phyloP scores from a whole-genome alignment of 345 rosid species.

The Bruguiera gymnorhiza region DNA sequence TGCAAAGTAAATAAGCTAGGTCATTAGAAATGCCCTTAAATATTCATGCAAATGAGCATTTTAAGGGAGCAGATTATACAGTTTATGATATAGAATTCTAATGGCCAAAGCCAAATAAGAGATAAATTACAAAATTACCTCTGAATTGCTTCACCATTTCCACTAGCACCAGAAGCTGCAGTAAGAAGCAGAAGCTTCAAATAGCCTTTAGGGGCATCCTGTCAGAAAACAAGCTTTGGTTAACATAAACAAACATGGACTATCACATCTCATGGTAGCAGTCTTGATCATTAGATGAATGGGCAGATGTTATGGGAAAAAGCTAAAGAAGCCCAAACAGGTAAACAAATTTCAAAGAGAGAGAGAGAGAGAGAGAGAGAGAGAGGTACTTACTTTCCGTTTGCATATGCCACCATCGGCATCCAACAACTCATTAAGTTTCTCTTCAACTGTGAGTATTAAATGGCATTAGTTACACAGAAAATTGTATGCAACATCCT shows the following conservation, averaged over 20 bases:
- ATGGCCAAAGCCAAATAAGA: not conserved
- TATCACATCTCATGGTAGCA: too few species aligned
- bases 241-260: constrained; percentile 7
- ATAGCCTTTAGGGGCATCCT: constrained; percentile 93
- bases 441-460: constrained; percentile 80
- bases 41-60: not conserved
- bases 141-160: constrained; percentile 86
- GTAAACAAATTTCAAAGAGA: not conserved
- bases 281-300: too few species aligned
- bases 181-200: constrained; percentile 95
- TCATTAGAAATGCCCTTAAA: constrained; percentile 11
- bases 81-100: too few species aligned
- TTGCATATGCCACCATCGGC: constrained; percentile 87
- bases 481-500: not conserved
- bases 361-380: not conserved
- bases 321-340: not conserved
- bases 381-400: constrained; percentile 56
- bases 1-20: constrained; percentile 43
- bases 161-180: constrained; percentile 85
- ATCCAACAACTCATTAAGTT: constrained; percentile 93
- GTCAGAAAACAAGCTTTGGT: constrained; percentile 27
- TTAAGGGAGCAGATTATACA: not conserved
- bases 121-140: constrained; percentile 46
- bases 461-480: constrained; percentile 6
- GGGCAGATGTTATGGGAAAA: too few species aligned